phyloP scores from a whole-genome alignment of 768 basidiomycete species.

The Imleria badia region DNA sequence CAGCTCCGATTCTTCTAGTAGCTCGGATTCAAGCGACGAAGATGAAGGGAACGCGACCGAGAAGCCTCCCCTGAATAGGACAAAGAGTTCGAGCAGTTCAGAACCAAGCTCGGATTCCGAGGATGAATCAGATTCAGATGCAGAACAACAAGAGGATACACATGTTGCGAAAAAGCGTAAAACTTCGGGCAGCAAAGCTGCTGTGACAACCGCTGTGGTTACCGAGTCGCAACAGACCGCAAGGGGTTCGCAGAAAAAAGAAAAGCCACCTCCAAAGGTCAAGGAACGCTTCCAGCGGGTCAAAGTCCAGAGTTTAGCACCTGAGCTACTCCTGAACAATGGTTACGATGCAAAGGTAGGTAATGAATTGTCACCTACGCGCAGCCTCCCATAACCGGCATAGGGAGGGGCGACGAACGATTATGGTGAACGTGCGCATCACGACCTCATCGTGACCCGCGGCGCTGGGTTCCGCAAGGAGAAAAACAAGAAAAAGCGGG shows the following conservation, averaged over 20 bases:
- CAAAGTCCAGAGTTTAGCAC: slow-evolving; percentile 56
- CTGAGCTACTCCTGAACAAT: slow-evolving; percentile 56
- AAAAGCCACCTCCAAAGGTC: slow-evolving; percentile 33
- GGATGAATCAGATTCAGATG: slow-evolving; percentile 1
- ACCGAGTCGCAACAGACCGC: not conserved
- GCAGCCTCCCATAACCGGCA: not conserved
- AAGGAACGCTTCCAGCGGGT: slow-evolving; percentile 82
- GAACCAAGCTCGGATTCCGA: slow-evolving; percentile 29
- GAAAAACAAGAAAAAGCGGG: slow-evolving; percentile 99
- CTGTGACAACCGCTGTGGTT: slow-evolving; percentile 46
- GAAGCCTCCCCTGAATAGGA: not conserved
- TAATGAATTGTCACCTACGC: not conserved
- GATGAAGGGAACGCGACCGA: slow-evolving; percentile 4
- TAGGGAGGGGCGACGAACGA: slow-evolving; percentile 70
- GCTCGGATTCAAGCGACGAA: slow-evolving; percentile 17
- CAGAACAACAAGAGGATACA: not conserved
- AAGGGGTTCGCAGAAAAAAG: slow-evolving; percentile 4
- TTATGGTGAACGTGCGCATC: slow-evolving; percentile 83
- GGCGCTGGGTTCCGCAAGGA: slow-evolving; percentile 97
- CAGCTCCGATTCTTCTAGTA: slow-evolving; percentile 9
- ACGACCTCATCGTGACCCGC: slow-evolving; percentile 89
- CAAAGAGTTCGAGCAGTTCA: slow-evolving; percentile 4
- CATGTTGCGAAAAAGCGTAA: slow-evolving; percentile 62
- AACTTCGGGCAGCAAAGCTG: slow-evolving; percentile 48
- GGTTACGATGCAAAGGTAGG: slow-evolving; percentile 77